phyloP scores from a whole-genome alignment of 305 asterid species.

The Coffea humblotiana region DNA sequence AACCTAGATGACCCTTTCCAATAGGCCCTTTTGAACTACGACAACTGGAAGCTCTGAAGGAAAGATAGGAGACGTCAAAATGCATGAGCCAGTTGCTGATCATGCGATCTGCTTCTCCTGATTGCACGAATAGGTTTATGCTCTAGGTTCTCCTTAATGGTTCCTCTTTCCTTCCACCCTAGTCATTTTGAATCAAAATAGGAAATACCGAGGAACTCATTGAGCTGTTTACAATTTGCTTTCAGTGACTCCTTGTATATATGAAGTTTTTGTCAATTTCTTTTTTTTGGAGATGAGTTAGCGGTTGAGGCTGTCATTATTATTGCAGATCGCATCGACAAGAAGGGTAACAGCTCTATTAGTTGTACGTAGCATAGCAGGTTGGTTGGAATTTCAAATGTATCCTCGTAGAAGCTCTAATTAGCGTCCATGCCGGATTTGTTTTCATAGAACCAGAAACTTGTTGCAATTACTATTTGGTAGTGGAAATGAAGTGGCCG shows the following conservation, averaged over 20 bases:
- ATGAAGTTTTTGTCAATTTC: not conserved
- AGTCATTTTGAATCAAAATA: not conserved
- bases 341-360: not conserved
- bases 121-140: not conserved
- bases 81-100: slow-evolving; percentile 5
- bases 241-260: not conserved
- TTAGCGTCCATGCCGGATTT: not conserved
- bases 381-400: not conserved
- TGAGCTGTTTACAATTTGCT: not conserved
- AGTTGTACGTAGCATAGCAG: not conserved
- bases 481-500: not conserved
- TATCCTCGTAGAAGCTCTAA: not conserved
- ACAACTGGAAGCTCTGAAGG: not conserved
- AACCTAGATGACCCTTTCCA: slow-evolving; percentile 39
- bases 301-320: not conserved
- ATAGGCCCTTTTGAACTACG: not conserved
- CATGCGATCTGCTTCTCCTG: not conserved
- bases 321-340: no score
- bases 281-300: not conserved
- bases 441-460: not conserved
- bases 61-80: not conserved
- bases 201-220: not conserved
- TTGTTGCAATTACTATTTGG: not conserved
- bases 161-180: not conserved
- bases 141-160: not conserved